Conservation (phyloP, 495 filamentous ascomycete genomes). For the Tuber microsphaerosporum region DNA sequence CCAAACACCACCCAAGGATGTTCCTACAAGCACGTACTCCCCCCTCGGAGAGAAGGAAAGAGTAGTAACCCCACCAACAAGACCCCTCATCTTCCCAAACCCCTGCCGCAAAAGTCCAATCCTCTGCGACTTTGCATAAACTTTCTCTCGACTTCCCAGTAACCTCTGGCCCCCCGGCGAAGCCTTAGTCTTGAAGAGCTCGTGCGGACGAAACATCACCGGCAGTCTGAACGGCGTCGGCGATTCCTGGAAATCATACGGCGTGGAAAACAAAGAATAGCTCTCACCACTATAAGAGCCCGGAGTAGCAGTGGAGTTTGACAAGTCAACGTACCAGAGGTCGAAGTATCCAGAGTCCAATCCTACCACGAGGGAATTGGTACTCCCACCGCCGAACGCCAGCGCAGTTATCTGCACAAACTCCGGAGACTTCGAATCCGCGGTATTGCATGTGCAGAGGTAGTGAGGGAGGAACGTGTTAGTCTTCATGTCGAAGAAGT, state of each 20-base stretch:
- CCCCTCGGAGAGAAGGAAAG: slow-evolving; percentile 23
- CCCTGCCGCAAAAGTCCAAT: slow-evolving; percentile 6
- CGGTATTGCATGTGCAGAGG: slow-evolving; percentile 11
- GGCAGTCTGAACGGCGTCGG: neutral
- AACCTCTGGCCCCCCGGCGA: slow-evolving; percentile 6
- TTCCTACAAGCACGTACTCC: slow-evolving; percentile 20
- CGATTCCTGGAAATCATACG: neutral
- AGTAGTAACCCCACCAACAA: slow-evolving; percentile 16
- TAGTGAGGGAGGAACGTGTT: slow-evolving; percentile 23
- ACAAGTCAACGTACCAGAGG: slow-evolving; percentile 24
- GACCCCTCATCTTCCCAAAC: neutral
- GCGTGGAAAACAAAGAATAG: neutral
- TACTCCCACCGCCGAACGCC: slow-evolving; percentile 4
- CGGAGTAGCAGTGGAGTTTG: neutral
- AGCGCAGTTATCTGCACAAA: slow-evolving; percentile 11
- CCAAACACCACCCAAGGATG: slow-evolving; percentile 20
- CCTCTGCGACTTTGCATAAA: neutral
- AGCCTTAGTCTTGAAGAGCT: slow-evolving; percentile 12
- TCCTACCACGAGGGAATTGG: slow-evolving; percentile 21
- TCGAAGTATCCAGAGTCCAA: slow-evolving; percentile 26
- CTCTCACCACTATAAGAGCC: neutral
- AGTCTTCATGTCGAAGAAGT: slow-evolving; percentile 25
- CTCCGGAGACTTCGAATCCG: neutral
- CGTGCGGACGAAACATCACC: neutral
- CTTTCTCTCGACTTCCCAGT: neutral